Percentiles rank a stretch among this genome's conserved stretches.
Evolutionary conservation across 441 rosid genomes (phyloP).

Genomic region (Gossypium trilobum): DNA sequence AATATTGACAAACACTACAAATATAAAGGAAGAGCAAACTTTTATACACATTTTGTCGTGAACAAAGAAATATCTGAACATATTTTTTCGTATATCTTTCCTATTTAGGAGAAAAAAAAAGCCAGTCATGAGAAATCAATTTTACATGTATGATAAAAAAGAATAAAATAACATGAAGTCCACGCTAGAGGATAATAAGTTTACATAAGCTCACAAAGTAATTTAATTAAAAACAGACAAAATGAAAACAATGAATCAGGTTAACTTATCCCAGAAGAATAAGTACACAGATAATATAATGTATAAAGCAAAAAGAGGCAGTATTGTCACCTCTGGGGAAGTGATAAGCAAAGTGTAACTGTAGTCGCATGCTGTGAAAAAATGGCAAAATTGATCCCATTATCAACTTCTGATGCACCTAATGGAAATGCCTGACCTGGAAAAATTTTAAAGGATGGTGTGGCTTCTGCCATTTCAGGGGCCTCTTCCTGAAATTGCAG

Average conservation of each 20-base stretch:
- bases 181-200: neutral
- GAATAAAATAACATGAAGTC: neutral
- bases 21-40: neutral
- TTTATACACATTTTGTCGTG: neutral
- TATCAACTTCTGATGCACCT: constrained; percentile 67
- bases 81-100: neutral
- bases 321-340: constrained; percentile 48
- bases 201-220: neutral
- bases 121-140: neutral
- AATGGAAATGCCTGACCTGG: constrained; percentile 73
- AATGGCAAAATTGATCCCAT: constrained; percentile 75
- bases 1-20: neutral
- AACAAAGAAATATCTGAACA: neutral
- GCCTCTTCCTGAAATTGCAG: constrained; percentile 46
- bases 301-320: neutral
- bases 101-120: neutral
- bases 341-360: constrained; percentile 65
- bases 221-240: neutral
- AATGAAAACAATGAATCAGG: neutral
- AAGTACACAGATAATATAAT: neutral
- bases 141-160: neutral
- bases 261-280: neutral
- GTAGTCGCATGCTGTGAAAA: constrained; percentile 82
- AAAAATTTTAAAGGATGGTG: constrained; percentile 31
- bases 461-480: constrained; percentile 32